phyloP scores from a whole-genome alignment of 192 early-diverging fungal genomes.

The Coemansia biformis region DNA sequence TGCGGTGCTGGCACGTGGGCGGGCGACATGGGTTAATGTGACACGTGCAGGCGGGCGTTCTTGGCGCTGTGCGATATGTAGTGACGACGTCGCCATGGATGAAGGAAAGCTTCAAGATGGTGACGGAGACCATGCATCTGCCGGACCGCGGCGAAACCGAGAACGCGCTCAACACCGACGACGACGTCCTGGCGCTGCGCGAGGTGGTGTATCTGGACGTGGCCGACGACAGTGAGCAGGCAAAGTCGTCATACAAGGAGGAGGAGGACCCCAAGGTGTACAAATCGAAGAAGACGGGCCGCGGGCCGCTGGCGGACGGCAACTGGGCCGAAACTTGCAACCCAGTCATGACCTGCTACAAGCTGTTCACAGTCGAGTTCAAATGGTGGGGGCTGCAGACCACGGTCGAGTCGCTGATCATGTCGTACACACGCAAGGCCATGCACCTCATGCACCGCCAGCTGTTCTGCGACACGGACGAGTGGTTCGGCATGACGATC shows the following conservation, averaged over 20 bases:
- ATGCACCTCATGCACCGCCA: conserved; percentile 70
- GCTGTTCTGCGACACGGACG: conserved; percentile 72
- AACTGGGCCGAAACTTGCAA: conserved; percentile 61
- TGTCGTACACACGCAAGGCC: conserved; percentile 52
- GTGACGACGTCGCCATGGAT: conserved; percentile 61
- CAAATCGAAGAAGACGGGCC: conserved; percentile 61
- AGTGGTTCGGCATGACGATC: conserved; percentile 72
- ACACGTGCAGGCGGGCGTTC: no score
- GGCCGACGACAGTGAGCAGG: conserved; percentile 56
- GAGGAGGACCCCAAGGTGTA: conserved; percentile 63
- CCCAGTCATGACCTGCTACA: conserved; percentile 80
- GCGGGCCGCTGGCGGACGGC: conserved; percentile 57
- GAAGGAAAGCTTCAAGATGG: conserved; percentile 64
- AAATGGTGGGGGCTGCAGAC: conserved; percentile 67
- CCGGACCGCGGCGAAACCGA: conserved; percentile 65
- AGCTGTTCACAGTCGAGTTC: conserved; percentile 72
- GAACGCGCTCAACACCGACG: conserved; percentile 53
- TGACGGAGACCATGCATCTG: conserved; percentile 69
- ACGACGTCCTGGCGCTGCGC: conserved; percentile 56
- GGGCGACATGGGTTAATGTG: no score
- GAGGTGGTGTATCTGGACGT: conserved; percentile 62
- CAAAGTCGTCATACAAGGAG: conserved; percentile 52
- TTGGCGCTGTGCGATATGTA: no score
- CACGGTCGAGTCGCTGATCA: conserved; percentile 63
- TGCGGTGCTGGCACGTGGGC: no score